Evolutionary conservation across 2,329 filamentous ascomycete species (phyloP), one percentile per base, ranked within the genome.

Genomic region (Macroventuria anomochaeta): DNA sequence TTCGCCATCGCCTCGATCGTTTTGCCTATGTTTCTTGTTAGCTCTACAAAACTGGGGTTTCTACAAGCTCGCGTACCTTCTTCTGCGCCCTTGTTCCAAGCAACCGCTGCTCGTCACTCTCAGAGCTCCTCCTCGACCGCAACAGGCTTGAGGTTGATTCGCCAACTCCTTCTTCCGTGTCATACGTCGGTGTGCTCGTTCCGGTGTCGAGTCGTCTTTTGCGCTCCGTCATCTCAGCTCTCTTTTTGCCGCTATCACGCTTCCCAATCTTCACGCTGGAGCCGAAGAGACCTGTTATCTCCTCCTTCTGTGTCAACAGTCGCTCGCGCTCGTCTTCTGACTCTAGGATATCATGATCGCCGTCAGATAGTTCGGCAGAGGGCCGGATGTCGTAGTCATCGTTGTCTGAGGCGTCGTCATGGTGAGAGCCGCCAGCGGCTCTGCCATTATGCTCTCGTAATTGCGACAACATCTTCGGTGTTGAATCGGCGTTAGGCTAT

Each of bases 151-250:
- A 56, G 39, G 59, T 87, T 77, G 79, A 89, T 56, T 82, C 85
- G 67, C 89, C 83, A 2, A 81, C 84, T 1, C 91, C 91, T 70
- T 92, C 88, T 74, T 97, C 93, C 88, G 93, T 91, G 76, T 95
- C 90, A 72, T 91, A 93, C 87, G 96, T 90, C 67, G 96, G 79
- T 72, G 87, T 85, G 31, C 88, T 87, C 61, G 90, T 85, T 69
- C 91, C 89, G 49, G 86, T 86, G 55, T 85, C 74, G 21, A 59
- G 53, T 17, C 60, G 61, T 50, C 78, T 78, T 81, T 80, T 76
- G 55, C 69, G 61, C 54, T 68, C 59, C 36, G 61, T 67, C 56
- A 68, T 65, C 47, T 62, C 59, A 36, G 54, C 55, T 46, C 61
- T 65, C 53, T 61, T 65, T 23, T 25, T 20, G 12, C 53, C 46